These are phyloP conservation scores for Rhizopogon salebrosus DNA, from an alignment of 768 basidiomycete species.

Conservation along the genomic window DNA sequence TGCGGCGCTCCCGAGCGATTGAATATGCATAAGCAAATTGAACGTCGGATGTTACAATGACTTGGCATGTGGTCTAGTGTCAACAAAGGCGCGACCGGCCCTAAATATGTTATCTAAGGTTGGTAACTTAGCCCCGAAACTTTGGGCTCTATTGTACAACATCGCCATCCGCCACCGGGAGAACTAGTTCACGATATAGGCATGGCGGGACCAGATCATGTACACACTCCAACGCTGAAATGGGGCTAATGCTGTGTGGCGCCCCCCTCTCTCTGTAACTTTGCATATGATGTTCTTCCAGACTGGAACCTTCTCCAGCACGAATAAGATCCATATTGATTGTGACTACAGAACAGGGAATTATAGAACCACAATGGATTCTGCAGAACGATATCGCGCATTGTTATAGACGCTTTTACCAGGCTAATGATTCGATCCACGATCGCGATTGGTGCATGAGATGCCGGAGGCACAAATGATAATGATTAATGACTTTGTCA, in stretches of 20 bases:
- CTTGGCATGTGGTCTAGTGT: constrained; percentile 10
- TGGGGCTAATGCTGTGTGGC: constrained; percentile 18
- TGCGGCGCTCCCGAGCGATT: constrained; percentile 14
- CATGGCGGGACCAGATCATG: constrained; percentile 8
- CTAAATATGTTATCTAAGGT: constrained; percentile 1
- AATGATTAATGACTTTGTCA: constrained; percentile 16
- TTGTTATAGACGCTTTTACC: constrained; percentile 88
- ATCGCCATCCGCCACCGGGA: constrained; percentile 29
- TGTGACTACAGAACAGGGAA: constrained; percentile 1
- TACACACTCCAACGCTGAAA: neutral
- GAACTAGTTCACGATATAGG: constrained; percentile 13
- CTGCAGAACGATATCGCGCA: constrained; percentile 56
- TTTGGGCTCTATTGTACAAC: constrained; percentile 23
- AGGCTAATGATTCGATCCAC: constrained; percentile 42
- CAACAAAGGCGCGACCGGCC: constrained; percentile 14
- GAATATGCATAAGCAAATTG: constrained; percentile 8
- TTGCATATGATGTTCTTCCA: constrained; percentile 7
- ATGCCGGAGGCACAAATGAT: constrained; percentile 13
- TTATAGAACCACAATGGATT: constrained; percentile 58
- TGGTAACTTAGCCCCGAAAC: constrained; percentile 8
- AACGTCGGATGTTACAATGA: neutral
- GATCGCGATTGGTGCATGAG: constrained; percentile 11
- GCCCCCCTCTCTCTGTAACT: constrained; percentile 6
- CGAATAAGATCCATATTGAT: constrained; percentile 5
- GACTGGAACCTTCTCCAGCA: neutral